These are phyloP conservation scores for Sclerotinia glacialis DNA, from an alignment of 2,329 filamentous ascomycete genomes.

Conservation along the genomic window DNA sequence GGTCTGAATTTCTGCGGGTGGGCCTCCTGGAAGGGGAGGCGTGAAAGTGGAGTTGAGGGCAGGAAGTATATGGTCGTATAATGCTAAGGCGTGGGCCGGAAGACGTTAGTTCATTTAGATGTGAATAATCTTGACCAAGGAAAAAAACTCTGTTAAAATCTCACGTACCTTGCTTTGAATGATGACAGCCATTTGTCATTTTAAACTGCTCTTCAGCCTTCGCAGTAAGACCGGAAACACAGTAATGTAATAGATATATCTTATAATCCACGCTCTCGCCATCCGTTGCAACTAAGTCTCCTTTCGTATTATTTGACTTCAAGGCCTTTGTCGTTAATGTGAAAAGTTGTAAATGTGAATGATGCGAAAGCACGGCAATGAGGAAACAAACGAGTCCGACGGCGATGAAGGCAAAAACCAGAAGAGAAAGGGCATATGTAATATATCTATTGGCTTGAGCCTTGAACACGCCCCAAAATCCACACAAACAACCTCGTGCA, in stretches of 20 bases:
- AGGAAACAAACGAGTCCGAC: not conserved
- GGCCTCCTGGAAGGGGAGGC: not conserved
- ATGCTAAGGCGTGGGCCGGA: not conserved
- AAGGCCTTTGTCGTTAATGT: not conserved
- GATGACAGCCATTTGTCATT: not conserved
- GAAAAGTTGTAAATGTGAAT: constrained; percentile 6
- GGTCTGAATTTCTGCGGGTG: not conserved
- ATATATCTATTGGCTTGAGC: not conserved
- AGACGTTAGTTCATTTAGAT: not conserved
- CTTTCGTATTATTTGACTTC: not conserved
- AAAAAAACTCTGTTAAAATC: not conserved
- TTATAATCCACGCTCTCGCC: not conserved
- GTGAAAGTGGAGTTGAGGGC: not conserved
- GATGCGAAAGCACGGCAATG: constrained; percentile 5
- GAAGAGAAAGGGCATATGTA: constrained; percentile 4
- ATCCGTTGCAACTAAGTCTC: not conserved
- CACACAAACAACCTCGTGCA: not conserved
- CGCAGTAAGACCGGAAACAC: constrained; percentile 2
- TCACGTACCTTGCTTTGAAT: constrained; percentile 7
- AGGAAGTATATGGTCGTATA: not conserved
- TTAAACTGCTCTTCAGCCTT: not conserved
- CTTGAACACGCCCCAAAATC: constrained; percentile 3
- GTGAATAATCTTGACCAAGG: not conserved
- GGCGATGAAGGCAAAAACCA: constrained; percentile 5
- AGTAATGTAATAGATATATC: constrained; percentile 8